Percentiles rank a stretch among this genome's conserved stretches.
Conservation (phyloP, 495 filamentous ascomycete species). For the Podospora appendiculata region DNA sequence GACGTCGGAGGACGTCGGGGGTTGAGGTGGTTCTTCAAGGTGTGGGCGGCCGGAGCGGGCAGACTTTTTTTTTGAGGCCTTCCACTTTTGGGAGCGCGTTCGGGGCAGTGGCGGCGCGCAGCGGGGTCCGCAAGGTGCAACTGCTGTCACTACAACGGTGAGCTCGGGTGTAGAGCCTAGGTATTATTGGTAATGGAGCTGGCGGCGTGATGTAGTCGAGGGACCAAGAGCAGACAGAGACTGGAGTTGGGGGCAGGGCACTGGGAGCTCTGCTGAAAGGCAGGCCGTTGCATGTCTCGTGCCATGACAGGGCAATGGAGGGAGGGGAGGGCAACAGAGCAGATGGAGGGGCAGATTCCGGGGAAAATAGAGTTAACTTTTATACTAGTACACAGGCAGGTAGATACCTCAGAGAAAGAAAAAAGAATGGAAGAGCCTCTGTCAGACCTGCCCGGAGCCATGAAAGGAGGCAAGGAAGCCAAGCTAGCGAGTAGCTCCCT, state of each 20-base stretch:
- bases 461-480: conserved; percentile 11
- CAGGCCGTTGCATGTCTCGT: conserved; percentile 36
- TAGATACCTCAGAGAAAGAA: conserved; percentile 18
- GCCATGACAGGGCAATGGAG: conserved; percentile 18
- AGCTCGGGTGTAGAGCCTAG: conserved; percentile 12
- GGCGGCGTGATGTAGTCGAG: conserved; percentile 6
- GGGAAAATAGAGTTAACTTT: conserved; percentile 35
- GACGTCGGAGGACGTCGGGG: not conserved
- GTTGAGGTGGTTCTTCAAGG: not conserved
- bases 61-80: not conserved
- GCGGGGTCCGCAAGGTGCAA: not conserved
- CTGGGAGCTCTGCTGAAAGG: conserved; percentile 30
- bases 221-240: conserved; percentile 6
- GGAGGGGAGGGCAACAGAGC: conserved; percentile 1
- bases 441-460: conserved; percentile 7
- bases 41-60: not conserved
- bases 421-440: conserved; percentile 15
- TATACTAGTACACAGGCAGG: conserved; percentile 21
- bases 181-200: too few relatives aligned
- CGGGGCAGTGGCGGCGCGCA: not conserved
- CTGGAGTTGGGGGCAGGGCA: conserved; percentile 1
- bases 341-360: conserved; percentile 31
- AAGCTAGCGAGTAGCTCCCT: conserved; percentile 20
- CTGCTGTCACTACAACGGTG: conserved; percentile 7
- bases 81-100: not conserved